Percentiles rank a stretch among this genome's conserved stretches.
Conservation (phyloP, 148 eudicot species). For the Rheum nobile region DNA sequence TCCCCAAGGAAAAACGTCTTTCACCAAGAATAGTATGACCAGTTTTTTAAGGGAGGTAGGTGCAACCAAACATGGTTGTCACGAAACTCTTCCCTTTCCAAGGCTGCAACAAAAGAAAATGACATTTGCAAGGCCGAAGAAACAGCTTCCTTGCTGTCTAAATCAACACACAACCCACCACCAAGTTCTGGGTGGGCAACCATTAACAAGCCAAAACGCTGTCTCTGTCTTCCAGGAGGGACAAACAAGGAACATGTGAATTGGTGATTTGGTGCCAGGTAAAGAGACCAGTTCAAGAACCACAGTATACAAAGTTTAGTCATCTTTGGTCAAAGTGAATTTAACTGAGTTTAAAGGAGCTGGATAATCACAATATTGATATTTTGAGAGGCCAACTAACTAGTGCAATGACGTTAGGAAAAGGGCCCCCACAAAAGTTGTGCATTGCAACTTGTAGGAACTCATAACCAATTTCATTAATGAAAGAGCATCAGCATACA, state of each 20-base stretch:
- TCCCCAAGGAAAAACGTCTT: not conserved
- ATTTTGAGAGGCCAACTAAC: no score
- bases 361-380: no score
- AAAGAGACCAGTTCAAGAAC: no score
- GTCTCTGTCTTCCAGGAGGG: not conserved
- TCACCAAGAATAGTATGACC: slow-evolving; percentile 14
- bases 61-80: slow-evolving; percentile 1
- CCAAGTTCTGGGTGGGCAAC: not conserved
- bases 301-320: no score
- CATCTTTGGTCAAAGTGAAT: no score
- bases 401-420: not conserved
- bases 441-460: not conserved
- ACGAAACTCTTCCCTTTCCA: not conserved
- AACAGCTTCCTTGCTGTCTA: slow-evolving; percentile 3
- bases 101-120: not conserved
- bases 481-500: not conserved
- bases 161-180: not conserved
- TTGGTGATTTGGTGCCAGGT: not conserved
- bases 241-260: not conserved
- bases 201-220: not conserved
- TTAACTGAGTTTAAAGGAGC: no score
- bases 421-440: not conserved
- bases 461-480: not conserved
- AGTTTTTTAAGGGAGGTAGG: slow-evolving; percentile 10
- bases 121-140: slow-evolving; percentile 1